Base-by-base conservation (phyloP, 257 asterid species). In the Leptodermis oblonga region DNA sequence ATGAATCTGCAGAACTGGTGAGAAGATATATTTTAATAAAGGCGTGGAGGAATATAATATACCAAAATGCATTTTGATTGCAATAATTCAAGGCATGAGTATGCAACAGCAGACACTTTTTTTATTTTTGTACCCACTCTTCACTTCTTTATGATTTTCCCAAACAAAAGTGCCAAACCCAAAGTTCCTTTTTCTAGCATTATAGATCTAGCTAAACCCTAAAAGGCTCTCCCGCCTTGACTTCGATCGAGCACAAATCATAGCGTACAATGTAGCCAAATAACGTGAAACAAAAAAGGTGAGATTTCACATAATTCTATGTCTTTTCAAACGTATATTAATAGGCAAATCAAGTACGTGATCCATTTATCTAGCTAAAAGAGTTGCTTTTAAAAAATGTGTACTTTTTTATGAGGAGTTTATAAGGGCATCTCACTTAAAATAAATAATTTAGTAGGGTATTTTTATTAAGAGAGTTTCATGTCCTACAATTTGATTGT, bases 81-180 rank as follows among this genome's bases (percentile, higher is more conserved):
- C 53, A 55, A 70, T 70, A 41, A 59, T 70, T 23, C 48, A 7
- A 31, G 43, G 49, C 23, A 61, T 46, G 62, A 59, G 51, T 31
- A 13, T 8, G 34, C 23, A 42, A 58, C 37, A 42, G 0, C 45
- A 28, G 67, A 28, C 25, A 42, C 48, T 42, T 67, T 33, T 14
- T 12, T 66, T 25, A n/a, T 34, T 7, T 20, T 53, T 65, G 42
- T 6, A 43, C 25, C 23, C 25, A 46, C 53, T 41, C 28, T 28
- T 58, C 25, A 42, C 34, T 43, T 56, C 25, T 28, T 56, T 4
- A 58, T 41, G 17, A n/a, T n/a, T n/a, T n/a, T n/a, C n/a, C n/a
- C n/a, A n/a, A n/a, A n/a, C n/a, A n/a, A n/a, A n/a, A n/a, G n/a
- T n/a, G n/a, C n/a, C n/a, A 33, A 49, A 62, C 31, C 54, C 25